Evolutionary conservation across 1,139 yeast species (phyloP).

Genomic region (Yamadazyma atmosphaerica): DNA sequence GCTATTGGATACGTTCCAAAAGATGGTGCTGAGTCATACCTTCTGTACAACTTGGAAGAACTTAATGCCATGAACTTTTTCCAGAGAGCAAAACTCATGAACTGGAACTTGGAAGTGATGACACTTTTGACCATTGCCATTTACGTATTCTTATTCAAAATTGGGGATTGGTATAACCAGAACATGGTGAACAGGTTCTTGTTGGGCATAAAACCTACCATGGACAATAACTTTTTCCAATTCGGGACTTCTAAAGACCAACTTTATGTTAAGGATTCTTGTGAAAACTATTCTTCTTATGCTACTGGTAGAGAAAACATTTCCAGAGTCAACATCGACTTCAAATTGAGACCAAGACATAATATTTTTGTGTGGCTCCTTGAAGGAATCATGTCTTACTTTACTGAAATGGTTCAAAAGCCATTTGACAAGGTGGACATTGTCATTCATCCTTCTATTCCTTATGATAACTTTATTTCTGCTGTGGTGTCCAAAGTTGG

Average conservation of each 20-base stretch:
- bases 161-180: conserved; percentile 63
- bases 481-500: conserved; percentile 83
- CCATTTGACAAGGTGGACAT: conserved; percentile 67
- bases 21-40: not conserved
- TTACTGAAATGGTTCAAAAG: conserved; percentile 45
- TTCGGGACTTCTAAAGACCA: conserved; percentile 65
- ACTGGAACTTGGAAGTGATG: conserved; percentile 74
- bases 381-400: conserved; percentile 58
- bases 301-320: conserved; percentile 89
- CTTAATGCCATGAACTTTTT: conserved; percentile 48
- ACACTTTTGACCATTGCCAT: conserved; percentile 51
- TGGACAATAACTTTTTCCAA: conserved; percentile 71
- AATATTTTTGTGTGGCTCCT: conserved; percentile 65
- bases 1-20: not conserved
- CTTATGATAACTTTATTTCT: conserved; percentile 68
- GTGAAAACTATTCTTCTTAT: conserved; percentile 71
- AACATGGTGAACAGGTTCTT: conserved; percentile 53
- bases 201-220: conserved; percentile 42
- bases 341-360: conserved; percentile 77
- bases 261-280: conserved; percentile 63
- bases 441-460: conserved; percentile 59
- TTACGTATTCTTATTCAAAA: conserved; percentile 47
- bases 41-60: conserved; percentile 46
- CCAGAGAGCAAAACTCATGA: conserved; percentile 53
- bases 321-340: conserved; percentile 57